Base-by-base conservation (phyloP, 495 filamentous ascomycete genomes). In the Penicillium simplicissimum region DNA sequence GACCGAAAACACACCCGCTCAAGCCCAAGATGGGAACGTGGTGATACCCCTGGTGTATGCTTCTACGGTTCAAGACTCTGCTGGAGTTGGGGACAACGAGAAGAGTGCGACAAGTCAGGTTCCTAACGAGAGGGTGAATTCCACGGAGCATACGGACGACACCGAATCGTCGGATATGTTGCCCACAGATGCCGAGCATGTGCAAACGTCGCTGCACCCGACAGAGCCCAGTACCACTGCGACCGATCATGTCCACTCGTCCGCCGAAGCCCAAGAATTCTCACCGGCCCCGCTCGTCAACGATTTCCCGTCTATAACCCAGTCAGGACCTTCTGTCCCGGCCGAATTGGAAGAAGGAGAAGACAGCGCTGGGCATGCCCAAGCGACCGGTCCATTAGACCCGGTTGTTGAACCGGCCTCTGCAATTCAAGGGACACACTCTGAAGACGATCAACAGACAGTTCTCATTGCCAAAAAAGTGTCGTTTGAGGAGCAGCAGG, bases 1-100 rank as follows among this genome's bases (percentile, higher is more conserved):
- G 17, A 43, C 33, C 14, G 42, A 15, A 11, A 9, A 3, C 9
- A 45, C 23, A 23, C 38, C 21, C 38, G 17, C 25, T 54, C n/a
- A 17, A 51, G 37, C 11, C 33, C 52, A 58, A 34, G 48, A 65
- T 25, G 52, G 60, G 2, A 55, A 45, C 23, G 25, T 59, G 45
- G 52, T 56, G 21, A 43, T 59, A 4, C 52, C 66, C 33, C 21
- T 38, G 25, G 52, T 23, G n/a, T 48, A 57, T 54, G 45, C 28
- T 33, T 38, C 43, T 15, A 21, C 23, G 10, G 42, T 45, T 8
- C 40, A 31, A 23, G 55, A 60, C 8, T 40, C 28, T 2, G 15
- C 21, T 14, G 19, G 6, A 11, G 28, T 35, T 5, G 42, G 13
- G 4, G 45, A 45, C 58, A 23, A 31, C 31, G 49, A 31, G 34